These are phyloP conservation scores for Penicillium taxi DNA, from an alignment of 495 filamentous ascomycete genomes.

Conservation along the genomic window DNA sequence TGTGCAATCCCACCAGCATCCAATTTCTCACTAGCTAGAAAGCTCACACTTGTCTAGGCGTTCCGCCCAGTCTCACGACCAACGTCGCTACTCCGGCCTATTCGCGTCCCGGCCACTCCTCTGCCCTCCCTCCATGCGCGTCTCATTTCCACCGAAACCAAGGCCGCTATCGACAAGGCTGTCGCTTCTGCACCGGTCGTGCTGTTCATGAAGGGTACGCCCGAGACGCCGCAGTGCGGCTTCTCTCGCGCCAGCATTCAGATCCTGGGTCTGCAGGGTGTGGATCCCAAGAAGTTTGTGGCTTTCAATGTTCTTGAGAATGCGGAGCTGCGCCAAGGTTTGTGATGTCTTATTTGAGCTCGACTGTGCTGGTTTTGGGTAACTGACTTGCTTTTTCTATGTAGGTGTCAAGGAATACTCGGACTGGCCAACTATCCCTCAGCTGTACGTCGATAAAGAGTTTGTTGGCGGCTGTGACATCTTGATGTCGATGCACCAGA, in stretches of 20 bases:
- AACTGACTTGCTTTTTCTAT: conserved; percentile 1
- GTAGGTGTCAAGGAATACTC: conserved; percentile 96
- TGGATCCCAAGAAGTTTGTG: conserved; percentile 92
- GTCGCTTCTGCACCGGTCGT: conserved; percentile 81
- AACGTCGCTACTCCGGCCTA: conserved; percentile 15
- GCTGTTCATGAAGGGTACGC: conserved; percentile 98
- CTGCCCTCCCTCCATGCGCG: conserved; percentile 43
- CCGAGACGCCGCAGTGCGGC: conserved; percentile 94
- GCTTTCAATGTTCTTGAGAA: conserved; percentile 97
- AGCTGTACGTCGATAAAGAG: conserved; percentile 89
- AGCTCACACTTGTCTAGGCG: conserved; percentile 16
- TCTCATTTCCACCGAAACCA: conserved; percentile 67
- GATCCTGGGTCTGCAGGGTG: conserved; percentile 87
- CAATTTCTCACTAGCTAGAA: too few species aligned
- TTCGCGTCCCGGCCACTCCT: conserved; percentile 19
- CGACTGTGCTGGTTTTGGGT: neutral
- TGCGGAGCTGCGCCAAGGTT: conserved; percentile 76
- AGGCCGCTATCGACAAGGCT: conserved; percentile 77
- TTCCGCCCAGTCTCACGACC: conserved; percentile 33
- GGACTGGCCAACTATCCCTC: conserved; percentile 97
- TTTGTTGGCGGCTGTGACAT: conserved; percentile 98
- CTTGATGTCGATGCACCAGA: conserved; percentile 94
- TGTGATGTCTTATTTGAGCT: conserved; percentile 13
- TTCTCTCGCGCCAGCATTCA: conserved; percentile 94
- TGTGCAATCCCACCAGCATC: conserved; percentile 3